Conservation (phyloP, 164 flowering plant genomes). For the Vitis rupestris region DNA sequence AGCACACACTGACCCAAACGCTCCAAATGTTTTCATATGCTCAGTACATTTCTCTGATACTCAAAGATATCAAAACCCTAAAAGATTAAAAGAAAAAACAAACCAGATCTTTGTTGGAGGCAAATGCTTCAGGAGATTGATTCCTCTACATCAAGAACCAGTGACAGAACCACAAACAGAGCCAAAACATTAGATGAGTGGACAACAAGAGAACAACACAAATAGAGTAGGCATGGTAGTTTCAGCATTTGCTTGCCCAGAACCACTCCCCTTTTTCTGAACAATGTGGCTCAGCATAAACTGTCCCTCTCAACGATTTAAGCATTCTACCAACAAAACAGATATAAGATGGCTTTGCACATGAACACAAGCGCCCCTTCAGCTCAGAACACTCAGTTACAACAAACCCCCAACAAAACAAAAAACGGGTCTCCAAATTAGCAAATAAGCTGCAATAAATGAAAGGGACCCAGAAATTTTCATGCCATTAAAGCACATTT, state of each 20-base stretch:
- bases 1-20: not conserved
- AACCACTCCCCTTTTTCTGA: not conserved
- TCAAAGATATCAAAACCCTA: not conserved
- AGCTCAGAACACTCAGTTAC: not conserved
- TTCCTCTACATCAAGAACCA: slow-evolving; percentile 8
- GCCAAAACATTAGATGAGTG: slow-evolving; percentile 10
- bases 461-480: slow-evolving; percentile 23
- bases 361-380: not conserved
- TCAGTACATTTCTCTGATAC: not conserved
- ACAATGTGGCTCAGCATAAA: slow-evolving; percentile 11
- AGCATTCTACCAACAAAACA: slow-evolving; percentile 7
- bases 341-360: not conserved
- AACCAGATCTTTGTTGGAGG: slow-evolving; percentile 5
- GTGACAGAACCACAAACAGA: not conserved
- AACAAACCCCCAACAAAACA: slow-evolving; percentile 8
- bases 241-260: slow-evolving; percentile 20
- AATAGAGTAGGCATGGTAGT: slow-evolving; percentile 18
- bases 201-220: not conserved
- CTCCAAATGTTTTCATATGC: slow-evolving; percentile 1
- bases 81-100: not conserved
- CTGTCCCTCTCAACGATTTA: not conserved
- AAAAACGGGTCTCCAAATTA: slow-evolving; percentile 13
- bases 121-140: slow-evolving; percentile 11
- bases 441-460: slow-evolving; percentile 8
- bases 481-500: not conserved